phyloP scores from a whole-genome alignment of 768 basidiomycete genomes.

The Brasilioporus rufonigricans region DNA sequence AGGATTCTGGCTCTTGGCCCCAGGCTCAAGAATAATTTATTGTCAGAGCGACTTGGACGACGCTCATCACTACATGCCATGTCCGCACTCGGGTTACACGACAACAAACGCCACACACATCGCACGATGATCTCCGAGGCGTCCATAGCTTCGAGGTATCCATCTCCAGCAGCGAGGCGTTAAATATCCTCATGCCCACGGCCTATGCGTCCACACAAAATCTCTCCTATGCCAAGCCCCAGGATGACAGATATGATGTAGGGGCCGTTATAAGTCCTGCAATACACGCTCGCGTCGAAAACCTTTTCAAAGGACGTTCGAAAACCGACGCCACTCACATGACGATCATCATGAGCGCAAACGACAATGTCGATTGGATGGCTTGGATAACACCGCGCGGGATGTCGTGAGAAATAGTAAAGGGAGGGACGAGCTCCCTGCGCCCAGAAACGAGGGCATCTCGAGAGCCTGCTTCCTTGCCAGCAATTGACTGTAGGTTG shows the following conservation, averaged over 20 bases:
- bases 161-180: too few species aligned
- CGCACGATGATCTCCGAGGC: too few species aligned
- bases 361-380: slow-evolving; percentile 63
- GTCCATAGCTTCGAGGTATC: too few species aligned
- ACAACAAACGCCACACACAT: too few species aligned
- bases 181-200: too few species aligned
- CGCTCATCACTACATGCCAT: too few species aligned
- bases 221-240: slow-evolving; percentile 73
- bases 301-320: too few species aligned
- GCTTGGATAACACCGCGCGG: slow-evolving; percentile 66
- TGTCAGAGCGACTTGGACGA: too few species aligned
- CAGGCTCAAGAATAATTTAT: too few species aligned
- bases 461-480: neutral
- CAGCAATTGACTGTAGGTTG: neutral
- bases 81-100: too few species aligned
- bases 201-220: slow-evolving; percentile 53
- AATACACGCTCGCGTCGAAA: slow-evolving; percentile 8
- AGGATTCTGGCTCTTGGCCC: too few species aligned
- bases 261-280: slow-evolving; percentile 79
- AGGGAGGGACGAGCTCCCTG: slow-evolving; percentile 48
- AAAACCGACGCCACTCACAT: slow-evolving; percentile 49
- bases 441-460: slow-evolving; percentile 6
- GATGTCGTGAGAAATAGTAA: slow-evolving; percentile 66
- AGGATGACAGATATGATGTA: slow-evolving; percentile 71
- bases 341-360: slow-evolving; percentile 75